phyloP scores from a whole-genome alignment of 2,329 filamentous ascomycete species.

The Dichotomopilus funicola region DNA sequence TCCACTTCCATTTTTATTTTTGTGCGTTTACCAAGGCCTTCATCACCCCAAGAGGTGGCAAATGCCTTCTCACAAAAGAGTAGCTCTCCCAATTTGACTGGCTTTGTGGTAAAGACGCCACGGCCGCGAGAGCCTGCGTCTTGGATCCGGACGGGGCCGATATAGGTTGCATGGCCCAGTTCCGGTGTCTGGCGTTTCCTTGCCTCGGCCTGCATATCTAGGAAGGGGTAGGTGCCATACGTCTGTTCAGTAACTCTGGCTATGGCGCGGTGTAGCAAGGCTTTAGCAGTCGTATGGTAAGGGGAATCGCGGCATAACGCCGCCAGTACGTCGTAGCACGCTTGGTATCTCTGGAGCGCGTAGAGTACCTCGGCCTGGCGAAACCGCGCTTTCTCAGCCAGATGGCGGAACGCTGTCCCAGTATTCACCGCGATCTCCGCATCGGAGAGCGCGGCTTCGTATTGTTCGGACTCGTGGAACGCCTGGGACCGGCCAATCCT shows the following conservation, averaged over 20 bases:
- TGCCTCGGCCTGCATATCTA: slow-evolving; percentile 28
- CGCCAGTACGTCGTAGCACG: slow-evolving; percentile 32
- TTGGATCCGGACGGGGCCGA: slow-evolving; percentile 26
- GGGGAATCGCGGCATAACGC: slow-evolving; percentile 30
- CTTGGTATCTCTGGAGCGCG: slow-evolving; percentile 32
- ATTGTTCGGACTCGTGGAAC: slow-evolving; percentile 28
- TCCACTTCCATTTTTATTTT: not conserved
- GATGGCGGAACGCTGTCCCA: not conserved
- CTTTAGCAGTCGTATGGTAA: slow-evolving; percentile 27
- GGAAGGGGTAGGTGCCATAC: slow-evolving; percentile 35
- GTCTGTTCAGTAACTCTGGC: slow-evolving; percentile 34
- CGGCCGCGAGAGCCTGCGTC: slow-evolving; percentile 31
- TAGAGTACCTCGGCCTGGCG: slow-evolving; percentile 42
- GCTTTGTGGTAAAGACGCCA: slow-evolving; percentile 44
- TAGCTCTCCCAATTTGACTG: slow-evolving; percentile 44
- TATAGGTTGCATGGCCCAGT: slow-evolving; percentile 42
- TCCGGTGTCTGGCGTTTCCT: slow-evolving; percentile 32
- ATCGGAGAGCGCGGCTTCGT: slow-evolving; percentile 29
- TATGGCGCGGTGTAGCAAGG: slow-evolving; percentile 27
- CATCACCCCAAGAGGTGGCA: slow-evolving; percentile 31
- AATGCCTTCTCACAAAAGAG: slow-evolving; percentile 53
- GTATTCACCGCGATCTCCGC: slow-evolving; percentile 16
- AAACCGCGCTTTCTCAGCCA: slow-evolving; percentile 39
- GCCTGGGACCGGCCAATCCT: slow-evolving; percentile 32
- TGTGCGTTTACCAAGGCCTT: slow-evolving; percentile 8